A percentile compares a stretch with the other conserved stretches of the same genome.
phyloP scores from a whole-genome alignment of 257 asterid species.

The Solanum sitiens region DNA sequence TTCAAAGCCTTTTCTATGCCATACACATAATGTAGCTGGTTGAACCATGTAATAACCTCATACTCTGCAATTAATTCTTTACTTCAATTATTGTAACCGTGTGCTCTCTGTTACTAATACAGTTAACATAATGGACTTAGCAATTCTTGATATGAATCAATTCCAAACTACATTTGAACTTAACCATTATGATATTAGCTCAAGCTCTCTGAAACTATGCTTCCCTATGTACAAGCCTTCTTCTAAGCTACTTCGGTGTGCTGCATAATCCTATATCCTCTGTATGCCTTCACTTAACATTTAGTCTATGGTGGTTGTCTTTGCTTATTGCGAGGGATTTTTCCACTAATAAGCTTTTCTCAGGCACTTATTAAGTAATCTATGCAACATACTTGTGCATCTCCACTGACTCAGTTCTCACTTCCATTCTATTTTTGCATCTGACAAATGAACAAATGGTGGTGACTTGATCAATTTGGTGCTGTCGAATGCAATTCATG shows the following conservation, averaged over 20 bases:
- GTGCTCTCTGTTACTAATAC: neutral
- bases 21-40: neutral
- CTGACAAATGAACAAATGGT: neutral
- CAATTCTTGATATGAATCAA: neutral
- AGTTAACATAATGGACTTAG: neutral
- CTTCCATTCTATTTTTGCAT: neutral
- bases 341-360: neutral
- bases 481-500: neutral
- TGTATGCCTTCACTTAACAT: neutral
- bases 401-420: neutral
- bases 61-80: neutral
- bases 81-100: neutral
- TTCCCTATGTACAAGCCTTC: neutral
- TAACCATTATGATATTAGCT: neutral
- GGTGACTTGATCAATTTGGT: neutral
- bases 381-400: neutral
- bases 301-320: neutral
- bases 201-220: neutral
- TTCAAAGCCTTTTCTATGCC: neutral
- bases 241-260: neutral
- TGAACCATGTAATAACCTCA: neutral
- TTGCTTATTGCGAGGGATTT: neutral
- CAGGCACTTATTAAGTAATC: neutral
- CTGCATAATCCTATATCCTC: neutral
- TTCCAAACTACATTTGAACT: neutral